A percentile compares a stretch with the other conserved stretches of the same genome.
These are phyloP conservation scores for Geotrichum aggregatum DNA, from an alignment of 1,139 yeast species.

Conservation along the genomic window DNA sequence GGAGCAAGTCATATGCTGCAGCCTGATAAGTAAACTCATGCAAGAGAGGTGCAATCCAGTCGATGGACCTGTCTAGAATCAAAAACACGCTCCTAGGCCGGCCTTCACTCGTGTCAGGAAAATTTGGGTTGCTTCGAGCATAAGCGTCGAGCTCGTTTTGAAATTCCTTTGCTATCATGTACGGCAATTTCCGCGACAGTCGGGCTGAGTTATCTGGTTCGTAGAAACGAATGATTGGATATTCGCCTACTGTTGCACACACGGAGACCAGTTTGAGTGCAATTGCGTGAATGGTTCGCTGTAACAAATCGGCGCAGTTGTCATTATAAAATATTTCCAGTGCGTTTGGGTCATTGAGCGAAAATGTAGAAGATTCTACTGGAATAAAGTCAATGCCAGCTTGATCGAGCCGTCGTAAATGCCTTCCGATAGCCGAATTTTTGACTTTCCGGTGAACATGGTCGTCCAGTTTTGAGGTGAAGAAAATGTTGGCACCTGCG, in stretches of 20 bases:
- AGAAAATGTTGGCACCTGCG: slow-evolving; percentile 53
- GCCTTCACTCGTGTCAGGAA: slow-evolving; percentile 42
- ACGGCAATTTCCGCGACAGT: slow-evolving; percentile 63
- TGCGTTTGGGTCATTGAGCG: slow-evolving; percentile 46
- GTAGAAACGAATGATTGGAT: slow-evolving; percentile 71
- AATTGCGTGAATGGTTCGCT: slow-evolving; percentile 53
- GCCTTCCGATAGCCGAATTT: slow-evolving; percentile 29
- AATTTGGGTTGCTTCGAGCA: slow-evolving; percentile 62
- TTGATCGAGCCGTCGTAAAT: slow-evolving; percentile 27
- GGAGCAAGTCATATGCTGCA: slow-evolving; percentile 70
- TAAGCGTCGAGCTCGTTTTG: slow-evolving; percentile 71
- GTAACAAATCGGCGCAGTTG: slow-evolving; percentile 59
- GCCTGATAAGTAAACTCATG: slow-evolving; percentile 96
- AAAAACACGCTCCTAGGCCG: slow-evolving; percentile 71
- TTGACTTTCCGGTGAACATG: slow-evolving; percentile 27
- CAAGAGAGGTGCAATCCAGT: slow-evolving; percentile 74
- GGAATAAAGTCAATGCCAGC: slow-evolving; percentile 45
- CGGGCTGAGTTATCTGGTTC: slow-evolving; percentile 43
- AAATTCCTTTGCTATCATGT: slow-evolving; percentile 66
- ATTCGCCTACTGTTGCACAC: slow-evolving; percentile 79
- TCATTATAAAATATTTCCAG: slow-evolving; percentile 71
- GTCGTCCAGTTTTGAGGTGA: slow-evolving; percentile 48
- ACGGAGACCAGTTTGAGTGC: slow-evolving; percentile 63
- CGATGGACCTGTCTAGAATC: slow-evolving; percentile 78
- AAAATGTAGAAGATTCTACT: slow-evolving; percentile 48